A percentile compares a stretch with the other conserved stretches of the same genome.
Evolutionary conservation across 305 asterid species (phyloP).

Genomic region (Stenogyne calaminthoides): DNA sequence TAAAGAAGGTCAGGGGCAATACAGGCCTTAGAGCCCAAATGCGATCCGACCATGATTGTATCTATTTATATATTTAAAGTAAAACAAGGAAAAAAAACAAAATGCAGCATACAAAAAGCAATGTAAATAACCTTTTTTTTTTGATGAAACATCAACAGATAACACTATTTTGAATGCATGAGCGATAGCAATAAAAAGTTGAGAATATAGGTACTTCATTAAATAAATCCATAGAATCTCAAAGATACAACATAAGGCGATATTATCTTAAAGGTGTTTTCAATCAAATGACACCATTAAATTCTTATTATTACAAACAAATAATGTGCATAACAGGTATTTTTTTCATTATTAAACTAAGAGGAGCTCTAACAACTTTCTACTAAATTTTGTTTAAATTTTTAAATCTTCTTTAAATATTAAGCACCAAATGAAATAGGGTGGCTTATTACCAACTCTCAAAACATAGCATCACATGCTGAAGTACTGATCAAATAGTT

Average conservation of each 20-base stretch:
- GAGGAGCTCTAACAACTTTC: neutral
- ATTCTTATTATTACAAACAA: conserved; percentile 8
- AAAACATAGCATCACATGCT: neutral
- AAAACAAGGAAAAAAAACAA: neutral
- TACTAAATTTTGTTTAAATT: neutral
- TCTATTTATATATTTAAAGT: conserved; percentile 5
- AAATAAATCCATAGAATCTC: conserved; percentile 8
- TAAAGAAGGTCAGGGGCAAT: no score
- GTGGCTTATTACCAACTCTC: neutral
- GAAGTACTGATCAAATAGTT: neutral
- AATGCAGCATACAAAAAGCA: neutral
- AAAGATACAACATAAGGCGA: neutral
- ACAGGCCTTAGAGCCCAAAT: no score
- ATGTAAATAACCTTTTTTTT: neutral
- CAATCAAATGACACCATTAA: conserved; percentile 18
- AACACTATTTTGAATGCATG: neutral
- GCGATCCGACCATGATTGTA: no score
- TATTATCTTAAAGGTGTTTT: neutral
- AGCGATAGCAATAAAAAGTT: neutral
- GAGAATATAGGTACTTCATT: conserved; percentile 3
- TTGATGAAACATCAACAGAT: neutral
- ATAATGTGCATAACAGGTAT: neutral
- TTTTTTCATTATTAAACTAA: conserved; percentile 2
- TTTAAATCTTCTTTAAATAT: neutral
- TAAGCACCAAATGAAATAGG: neutral